Evolutionary conservation across 2,329 filamentous ascomycete genomes (phyloP).

Genomic region (Trichoderma sp.): DNA sequence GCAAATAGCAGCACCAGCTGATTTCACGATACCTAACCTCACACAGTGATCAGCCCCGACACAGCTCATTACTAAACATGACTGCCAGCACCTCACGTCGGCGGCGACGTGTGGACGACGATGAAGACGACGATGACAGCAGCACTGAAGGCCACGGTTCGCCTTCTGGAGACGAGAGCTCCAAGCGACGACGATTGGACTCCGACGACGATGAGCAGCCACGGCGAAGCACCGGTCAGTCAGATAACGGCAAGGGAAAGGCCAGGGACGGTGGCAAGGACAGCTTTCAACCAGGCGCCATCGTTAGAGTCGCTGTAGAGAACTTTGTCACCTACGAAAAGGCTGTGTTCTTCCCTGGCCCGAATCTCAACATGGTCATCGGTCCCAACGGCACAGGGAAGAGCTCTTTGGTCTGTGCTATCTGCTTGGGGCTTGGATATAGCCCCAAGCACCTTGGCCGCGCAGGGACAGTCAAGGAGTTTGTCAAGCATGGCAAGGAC

Average conservation of each 20-base stretch:
- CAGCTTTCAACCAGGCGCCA: slow-evolving; percentile 72
- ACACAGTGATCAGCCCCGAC: not conserved
- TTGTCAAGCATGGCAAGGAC: slow-evolving; percentile 84
- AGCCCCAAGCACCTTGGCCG: slow-evolving; percentile 79
- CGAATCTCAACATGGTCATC: slow-evolving; percentile 96
- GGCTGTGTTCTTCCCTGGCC: slow-evolving; percentile 87
- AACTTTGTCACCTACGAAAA: slow-evolving; percentile 96
- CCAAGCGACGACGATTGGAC: slow-evolving; percentile 42
- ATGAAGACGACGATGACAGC: slow-evolving; percentile 38
- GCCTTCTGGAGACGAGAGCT: slow-evolving; percentile 32
- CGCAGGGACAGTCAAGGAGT: slow-evolving; percentile 81
- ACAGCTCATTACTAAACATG: slow-evolving; percentile 30
- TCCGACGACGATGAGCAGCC: slow-evolving; percentile 24
- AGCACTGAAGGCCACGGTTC: slow-evolving; percentile 25
- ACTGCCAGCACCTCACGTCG: slow-evolving; percentile 38
- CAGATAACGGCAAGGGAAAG: not conserved
- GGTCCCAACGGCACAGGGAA: slow-evolving; percentile 99
- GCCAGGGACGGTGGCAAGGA: slow-evolving; percentile 27
- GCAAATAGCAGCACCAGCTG: not conserved
- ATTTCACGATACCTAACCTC: not conserved
- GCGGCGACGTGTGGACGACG: slow-evolving; percentile 47
- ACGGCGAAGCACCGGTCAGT: slow-evolving; percentile 1
- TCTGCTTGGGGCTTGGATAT: slow-evolving; percentile 90
- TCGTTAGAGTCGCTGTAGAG: slow-evolving; percentile 79
- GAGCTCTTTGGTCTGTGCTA: slow-evolving; percentile 94